Conservation (phyloP, 441 rosid species). For the Flueggea neowawraea region DNA sequence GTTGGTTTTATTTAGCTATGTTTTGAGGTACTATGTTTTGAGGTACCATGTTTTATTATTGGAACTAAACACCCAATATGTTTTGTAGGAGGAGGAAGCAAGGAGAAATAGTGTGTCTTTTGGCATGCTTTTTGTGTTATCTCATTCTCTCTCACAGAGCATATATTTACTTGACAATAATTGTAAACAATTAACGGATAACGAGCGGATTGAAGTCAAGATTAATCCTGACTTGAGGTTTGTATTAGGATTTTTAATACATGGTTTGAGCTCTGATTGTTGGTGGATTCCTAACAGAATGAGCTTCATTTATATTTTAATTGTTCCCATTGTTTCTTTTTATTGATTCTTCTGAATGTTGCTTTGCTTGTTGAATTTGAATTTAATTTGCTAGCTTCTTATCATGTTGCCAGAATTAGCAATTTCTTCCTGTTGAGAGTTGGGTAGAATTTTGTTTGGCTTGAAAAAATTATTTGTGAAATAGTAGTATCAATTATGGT, state of each 20-base stretch:
- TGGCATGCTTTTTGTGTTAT: conserved; percentile 75
- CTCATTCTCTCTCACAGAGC: conserved; percentile 75
- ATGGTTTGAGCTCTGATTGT: conserved; percentile 2
- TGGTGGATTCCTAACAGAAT: conserved; percentile 3
- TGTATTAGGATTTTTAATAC: conserved; percentile 25
- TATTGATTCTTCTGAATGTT: too few species aligned
- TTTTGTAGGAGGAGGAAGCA: conserved; percentile 70
- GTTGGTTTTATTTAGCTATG: background rate
- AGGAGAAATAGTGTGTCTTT: conserved; percentile 71
- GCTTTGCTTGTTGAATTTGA: too few species aligned
- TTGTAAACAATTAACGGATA: conserved; percentile 45
- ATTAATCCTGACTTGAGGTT: conserved; percentile 78
- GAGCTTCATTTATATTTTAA: background rate
- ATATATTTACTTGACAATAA: conserved; percentile 65
- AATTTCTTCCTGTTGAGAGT: too few species aligned
- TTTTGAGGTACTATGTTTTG: too few species aligned
- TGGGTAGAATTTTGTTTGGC: too few species aligned
- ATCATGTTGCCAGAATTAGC: too few species aligned
- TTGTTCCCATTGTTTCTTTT: background rate
- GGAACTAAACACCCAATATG: background rate
- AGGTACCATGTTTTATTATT: background rate
- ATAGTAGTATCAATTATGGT: too few species aligned
- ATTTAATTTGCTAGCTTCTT: too few species aligned
- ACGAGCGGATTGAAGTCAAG: conserved; percentile 39
- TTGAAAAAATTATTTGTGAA: too few species aligned